Base-by-base conservation (phyloP, 179 eudicot genomes). In the Gypsophila paniculata region DNA sequence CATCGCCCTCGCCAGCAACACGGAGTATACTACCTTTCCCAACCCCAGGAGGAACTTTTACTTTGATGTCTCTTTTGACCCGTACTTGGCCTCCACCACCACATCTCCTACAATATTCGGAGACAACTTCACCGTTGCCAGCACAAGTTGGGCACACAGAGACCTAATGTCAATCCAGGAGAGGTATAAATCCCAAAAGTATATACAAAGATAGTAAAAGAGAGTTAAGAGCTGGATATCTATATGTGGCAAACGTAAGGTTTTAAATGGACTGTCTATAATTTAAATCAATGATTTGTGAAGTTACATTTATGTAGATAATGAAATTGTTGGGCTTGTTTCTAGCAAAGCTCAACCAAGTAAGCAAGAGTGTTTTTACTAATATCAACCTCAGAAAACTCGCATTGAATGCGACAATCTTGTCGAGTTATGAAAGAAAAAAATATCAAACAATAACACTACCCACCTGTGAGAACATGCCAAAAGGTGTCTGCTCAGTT, bases 401-500 rank as follows among this genome's bases (percentile, higher is more conserved):
- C 32, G 0, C 10, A 5, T 9, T 59, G 5, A 12, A 59, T 9
- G 34, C 23, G 7, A 23, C n/a, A 23, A 32, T 4, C 23, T 36
- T 62, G 3, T 34, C 0, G 0, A 34, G 15, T 17, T 6, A 34
- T 36, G 44, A 42, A 42, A 44, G 18, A 62, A 62, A 15, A 15
- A 49, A 62, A 13, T 1, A 15, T 8, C 36, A 58, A 44, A 63
- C n/a, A 26, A 46, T 4, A 22, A 26, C 22, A 65, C 9, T 61
- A 67, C 74, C 72, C 32, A 94, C 99, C 96, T 91, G 99, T 55
- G 97, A 94, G 81, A 90, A 94, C 82, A 88, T 72, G 69, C 99
- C 99, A 84, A 94, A 94, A 70, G 99, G 96, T 51, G 99, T 94
- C 86, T 90, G 99, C 83, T 94, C 99, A 38, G 99, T 94, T 75